phyloP scores from a whole-genome alignment of 2,329 filamentous ascomycete genomes.

The Fusarium sp. region DNA sequence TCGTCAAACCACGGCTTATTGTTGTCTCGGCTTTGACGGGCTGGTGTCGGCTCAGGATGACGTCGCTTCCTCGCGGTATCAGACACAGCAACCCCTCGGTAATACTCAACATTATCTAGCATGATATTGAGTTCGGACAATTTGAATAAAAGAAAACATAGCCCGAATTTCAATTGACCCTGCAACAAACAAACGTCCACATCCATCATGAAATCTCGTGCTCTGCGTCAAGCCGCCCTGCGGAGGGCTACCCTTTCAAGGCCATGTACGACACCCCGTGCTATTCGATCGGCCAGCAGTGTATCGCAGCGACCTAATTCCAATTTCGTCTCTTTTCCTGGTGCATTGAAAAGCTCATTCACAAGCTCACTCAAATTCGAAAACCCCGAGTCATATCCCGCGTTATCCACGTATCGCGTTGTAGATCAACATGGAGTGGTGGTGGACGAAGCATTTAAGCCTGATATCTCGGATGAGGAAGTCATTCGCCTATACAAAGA shows the following conservation, averaged over 20 bases:
- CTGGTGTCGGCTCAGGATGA: conserved; percentile 53
- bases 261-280: conserved; percentile 38
- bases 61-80: conserved; percentile 45
- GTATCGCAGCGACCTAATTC: conserved; percentile 70
- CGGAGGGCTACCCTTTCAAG: conserved; percentile 46
- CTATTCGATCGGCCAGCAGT: conserved; percentile 59
- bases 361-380: conserved; percentile 84
- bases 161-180: conserved; percentile 5
- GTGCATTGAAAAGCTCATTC: conserved; percentile 95
- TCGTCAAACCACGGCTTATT: conserved; percentile 49
- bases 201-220: conserved; percentile 52
- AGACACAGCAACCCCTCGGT: conserved; percentile 44
- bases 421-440: conserved; percentile 90
- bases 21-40: conserved; percentile 48
- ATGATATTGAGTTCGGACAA: conserved; percentile 15
- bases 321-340: conserved; percentile 80
- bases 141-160: conserved; percentile 26
- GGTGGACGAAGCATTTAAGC: conserved; percentile 78
- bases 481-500: conserved; percentile 72
- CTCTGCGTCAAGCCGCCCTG: conserved; percentile 50
- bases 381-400: conserved; percentile 76
- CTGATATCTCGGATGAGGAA: conserved; percentile 75
- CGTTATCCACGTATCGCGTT: conserved; percentile 91
- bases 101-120: conserved; percentile 30
- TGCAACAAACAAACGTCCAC: conserved; percentile 8